phyloP scores from a whole-genome alignment of 805 yeast genomes.

The Pichia californica region DNA sequence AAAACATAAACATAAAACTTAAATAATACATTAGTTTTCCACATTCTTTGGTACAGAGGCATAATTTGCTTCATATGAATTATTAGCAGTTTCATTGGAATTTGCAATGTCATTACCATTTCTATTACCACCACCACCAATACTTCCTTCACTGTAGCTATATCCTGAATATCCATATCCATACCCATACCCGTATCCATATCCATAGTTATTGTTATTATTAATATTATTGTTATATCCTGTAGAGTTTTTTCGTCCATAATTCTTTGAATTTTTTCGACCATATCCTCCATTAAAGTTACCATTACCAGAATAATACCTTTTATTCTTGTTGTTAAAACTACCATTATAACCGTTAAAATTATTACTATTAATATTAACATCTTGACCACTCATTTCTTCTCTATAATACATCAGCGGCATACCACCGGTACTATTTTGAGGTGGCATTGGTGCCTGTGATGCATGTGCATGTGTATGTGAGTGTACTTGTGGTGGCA shows the following conservation, averaged over 20 bases:
- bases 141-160: neutral
- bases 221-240: neutral
- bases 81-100: neutral
- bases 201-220: neutral
- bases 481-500: no score
- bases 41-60: no score
- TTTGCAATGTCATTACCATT: neutral
- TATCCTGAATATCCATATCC: neutral
- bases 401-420: constrained; percentile 3
- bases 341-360: neutral
- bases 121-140: neutral
- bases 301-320: neutral
- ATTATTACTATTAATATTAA: neutral
- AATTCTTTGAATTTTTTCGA: neutral
- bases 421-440: neutral
- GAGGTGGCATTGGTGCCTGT: neutral
- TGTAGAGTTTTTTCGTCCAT: neutral
- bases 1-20: no score
- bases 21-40: neutral
- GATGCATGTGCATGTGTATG: no score
- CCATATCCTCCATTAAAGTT: neutral
- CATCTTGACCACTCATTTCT: neutral
- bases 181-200: no score
- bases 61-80: no score
- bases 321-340: neutral